A percentile compares a stretch with the other conserved stretches of the same genome.
phyloP scores from a whole-genome alignment of 306 rosid genomes.

The Neltuma alba region DNA sequence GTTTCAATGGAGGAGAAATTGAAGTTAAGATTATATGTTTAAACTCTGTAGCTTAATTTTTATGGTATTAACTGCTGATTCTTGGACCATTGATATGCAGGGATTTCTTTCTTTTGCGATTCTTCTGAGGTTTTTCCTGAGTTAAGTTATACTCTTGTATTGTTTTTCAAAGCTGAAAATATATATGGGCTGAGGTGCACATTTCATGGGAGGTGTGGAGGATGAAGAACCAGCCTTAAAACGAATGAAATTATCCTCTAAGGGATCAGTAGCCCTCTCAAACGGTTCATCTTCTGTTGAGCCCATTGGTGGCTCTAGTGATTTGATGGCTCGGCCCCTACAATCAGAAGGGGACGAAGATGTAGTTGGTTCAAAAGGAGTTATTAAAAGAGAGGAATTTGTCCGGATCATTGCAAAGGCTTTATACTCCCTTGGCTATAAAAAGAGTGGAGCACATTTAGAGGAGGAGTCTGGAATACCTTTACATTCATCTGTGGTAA shows the following conservation, averaged over 20 bases:
- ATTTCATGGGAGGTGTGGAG: conserved; percentile 99
- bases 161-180: conserved; percentile 42
- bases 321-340: conserved; percentile 96
- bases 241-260: conserved; percentile 79
- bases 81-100: conserved; percentile 44
- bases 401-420: conserved; percentile 96
- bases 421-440: conserved; percentile 86
- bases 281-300: conserved; percentile 78
- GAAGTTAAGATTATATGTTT: background rate
- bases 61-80: conserved; percentile 26
- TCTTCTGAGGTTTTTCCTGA: conserved; percentile 39
- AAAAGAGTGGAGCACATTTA: conserved; percentile 75
- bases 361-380: conserved; percentile 91
- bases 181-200: conserved; percentile 99
- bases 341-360: conserved; percentile 75
- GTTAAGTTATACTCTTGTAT: conserved; percentile 36
- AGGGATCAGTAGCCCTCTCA: conserved; percentile 67
- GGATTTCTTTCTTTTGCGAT: conserved; percentile 36
- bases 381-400: conserved; percentile 82
- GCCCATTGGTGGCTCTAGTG: conserved; percentile 70
- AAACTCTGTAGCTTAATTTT: conserved; percentile 5
- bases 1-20: conserved; percentile 23
- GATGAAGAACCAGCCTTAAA: conserved; percentile 99
- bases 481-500: conserved; percentile 68
- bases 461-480: conserved; percentile 98